Conservation (phyloP, 805 yeast species). For the Yamadazyma insecticola region DNA sequence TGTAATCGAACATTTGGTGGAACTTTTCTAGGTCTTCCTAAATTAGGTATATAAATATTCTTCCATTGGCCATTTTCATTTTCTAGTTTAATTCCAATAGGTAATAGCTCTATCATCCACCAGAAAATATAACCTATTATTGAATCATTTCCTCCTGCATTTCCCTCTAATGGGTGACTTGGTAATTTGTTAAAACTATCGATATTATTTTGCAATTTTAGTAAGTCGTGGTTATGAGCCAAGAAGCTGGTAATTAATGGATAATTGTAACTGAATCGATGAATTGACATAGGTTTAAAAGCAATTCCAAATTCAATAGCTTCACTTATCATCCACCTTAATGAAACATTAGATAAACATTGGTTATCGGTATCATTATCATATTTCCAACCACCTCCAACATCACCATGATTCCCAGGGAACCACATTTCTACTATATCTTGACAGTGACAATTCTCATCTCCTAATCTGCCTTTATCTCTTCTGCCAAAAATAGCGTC, state of each 20-base stretch:
- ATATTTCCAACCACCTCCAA: slow-evolving; percentile 64
- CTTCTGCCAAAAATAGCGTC: no score
- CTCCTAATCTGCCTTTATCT: neutral
- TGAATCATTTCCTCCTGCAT: slow-evolving; percentile 10
- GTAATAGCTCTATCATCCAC: slow-evolving; percentile 64
- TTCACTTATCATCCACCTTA: slow-evolving; percentile 59
- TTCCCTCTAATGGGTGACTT: neutral
- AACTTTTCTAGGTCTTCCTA: slow-evolving; percentile 48
- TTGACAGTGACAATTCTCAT: slow-evolving; percentile 13
- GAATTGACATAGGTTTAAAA: slow-evolving; percentile 39
- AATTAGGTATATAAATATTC: slow-evolving; percentile 47
- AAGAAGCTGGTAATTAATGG: slow-evolving; percentile 39
- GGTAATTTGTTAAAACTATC: neutral
- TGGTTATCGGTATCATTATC: slow-evolving; percentile 38
- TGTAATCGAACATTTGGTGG: slow-evolving; percentile 48
- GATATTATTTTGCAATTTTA: slow-evolving; percentile 19
- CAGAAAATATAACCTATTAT: slow-evolving; percentile 35
- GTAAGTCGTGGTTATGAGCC: slow-evolving; percentile 50
- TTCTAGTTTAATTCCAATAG: slow-evolving; percentile 50
- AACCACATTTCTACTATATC: slow-evolving; percentile 56
- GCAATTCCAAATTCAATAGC: slow-evolving; percentile 47
- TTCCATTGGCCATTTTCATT: slow-evolving; percentile 47
- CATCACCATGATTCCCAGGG: slow-evolving; percentile 65
- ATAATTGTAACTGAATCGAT: slow-evolving; percentile 35
- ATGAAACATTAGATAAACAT: slow-evolving; percentile 43